Percentiles rank a stretch among this genome's conserved stretches.
phyloP scores from a whole-genome alignment of 495 filamentous ascomycete species.

The Xylaria scruposa region DNA sequence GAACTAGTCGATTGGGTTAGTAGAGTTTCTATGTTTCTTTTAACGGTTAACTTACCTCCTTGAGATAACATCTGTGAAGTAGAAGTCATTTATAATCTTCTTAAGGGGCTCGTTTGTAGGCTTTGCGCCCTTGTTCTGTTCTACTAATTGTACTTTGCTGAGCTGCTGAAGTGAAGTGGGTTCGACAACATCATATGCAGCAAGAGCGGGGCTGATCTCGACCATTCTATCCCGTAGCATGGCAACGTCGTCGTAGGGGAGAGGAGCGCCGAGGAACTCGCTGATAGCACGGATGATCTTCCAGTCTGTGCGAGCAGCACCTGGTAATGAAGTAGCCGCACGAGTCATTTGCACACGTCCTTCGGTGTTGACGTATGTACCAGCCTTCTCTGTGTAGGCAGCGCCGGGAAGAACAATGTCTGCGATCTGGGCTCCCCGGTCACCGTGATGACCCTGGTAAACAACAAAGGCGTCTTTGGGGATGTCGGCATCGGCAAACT shows the following conservation, averaged over 20 bases:
- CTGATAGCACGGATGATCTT: slow-evolving; percentile 93
- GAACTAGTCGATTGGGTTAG: slow-evolving; percentile 64
- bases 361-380: slow-evolving; percentile 96
- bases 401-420: slow-evolving; percentile 94
- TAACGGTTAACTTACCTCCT: slow-evolving; percentile 69
- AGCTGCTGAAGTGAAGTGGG: slow-evolving; percentile 70
- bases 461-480: slow-evolving; percentile 95
- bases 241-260: slow-evolving; percentile 93
- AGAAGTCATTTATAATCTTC: slow-evolving; percentile 92
- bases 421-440: slow-evolving; percentile 88
- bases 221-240: slow-evolving; percentile 89
- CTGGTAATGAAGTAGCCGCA: slow-evolving; percentile 81
- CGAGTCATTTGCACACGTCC: slow-evolving; percentile 92
- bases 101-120: slow-evolving; percentile 70
- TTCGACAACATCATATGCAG: slow-evolving; percentile 90
- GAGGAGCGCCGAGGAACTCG: slow-evolving; percentile 85
- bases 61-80: slow-evolving; percentile 94
- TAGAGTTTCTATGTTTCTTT: neutral
- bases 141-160: slow-evolving; percentile 90
- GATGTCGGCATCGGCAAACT: slow-evolving; percentile 78
- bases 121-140: slow-evolving; percentile 89
- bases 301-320: slow-evolving; percentile 94
- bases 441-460: slow-evolving; percentile 98
- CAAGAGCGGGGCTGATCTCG: slow-evolving; percentile 87
- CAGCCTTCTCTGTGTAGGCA: slow-evolving; percentile 97